Conservation (phyloP, 257 asterid genomes). For the Ehretia macrophylla region DNA sequence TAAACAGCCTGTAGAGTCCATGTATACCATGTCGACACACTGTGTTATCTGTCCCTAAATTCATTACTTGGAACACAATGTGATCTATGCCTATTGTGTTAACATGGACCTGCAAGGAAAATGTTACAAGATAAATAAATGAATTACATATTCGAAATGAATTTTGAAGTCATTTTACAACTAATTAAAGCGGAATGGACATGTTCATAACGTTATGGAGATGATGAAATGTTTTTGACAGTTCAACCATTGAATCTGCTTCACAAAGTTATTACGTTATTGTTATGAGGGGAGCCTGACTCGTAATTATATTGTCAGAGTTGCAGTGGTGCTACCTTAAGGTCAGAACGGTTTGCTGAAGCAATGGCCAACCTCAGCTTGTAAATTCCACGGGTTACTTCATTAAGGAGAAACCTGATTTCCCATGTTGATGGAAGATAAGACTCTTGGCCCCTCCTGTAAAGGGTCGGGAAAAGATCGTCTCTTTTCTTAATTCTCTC, state of each 20-base stretch:
- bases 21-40: slow-evolving; percentile 52
- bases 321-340: no score
- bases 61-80: slow-evolving; percentile 43
- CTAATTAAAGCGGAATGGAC: no score
- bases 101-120: slow-evolving; percentile 38
- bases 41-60: slow-evolving; percentile 39
- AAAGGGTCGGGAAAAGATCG: no score
- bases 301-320: no score
- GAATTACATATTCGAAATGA: no score
- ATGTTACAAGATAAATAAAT: no score
- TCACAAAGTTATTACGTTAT: no score
- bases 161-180: neutral
- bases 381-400: slow-evolving; percentile 35
- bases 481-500: no score
- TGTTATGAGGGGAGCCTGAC: no score
- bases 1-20: slow-evolving; percentile 46
- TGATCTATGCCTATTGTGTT: slow-evolving; percentile 31
- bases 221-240: no score
- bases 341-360: slow-evolving; percentile 51
- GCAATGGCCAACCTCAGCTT: slow-evolving; percentile 49
- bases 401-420: slow-evolving; percentile 38
- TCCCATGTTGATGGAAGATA: slow-evolving; percentile 51
- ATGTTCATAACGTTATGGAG: no score
- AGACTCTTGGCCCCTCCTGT: slow-evolving; percentile 38
- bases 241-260: no score